phyloP scores from a whole-genome alignment of 140 eudicot genomes.

The Oenanthe javanica region DNA sequence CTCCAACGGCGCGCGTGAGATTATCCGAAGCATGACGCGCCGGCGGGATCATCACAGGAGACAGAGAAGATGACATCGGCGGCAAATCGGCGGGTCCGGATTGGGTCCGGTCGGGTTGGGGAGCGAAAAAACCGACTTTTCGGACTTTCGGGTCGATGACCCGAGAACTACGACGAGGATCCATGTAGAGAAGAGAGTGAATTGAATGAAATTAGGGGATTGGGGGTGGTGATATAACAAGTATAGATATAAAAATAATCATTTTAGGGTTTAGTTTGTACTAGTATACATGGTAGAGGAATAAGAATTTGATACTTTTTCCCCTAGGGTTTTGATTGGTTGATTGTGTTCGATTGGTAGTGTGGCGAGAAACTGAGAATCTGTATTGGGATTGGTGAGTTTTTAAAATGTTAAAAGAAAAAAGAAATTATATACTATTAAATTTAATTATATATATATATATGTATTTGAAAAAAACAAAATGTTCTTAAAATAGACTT shows the following conservation, averaged over 20 bases:
- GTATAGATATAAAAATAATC: not conserved
- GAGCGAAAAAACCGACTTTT: constrained; percentile 74
- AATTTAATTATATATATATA: no score
- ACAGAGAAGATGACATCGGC: constrained; percentile 28
- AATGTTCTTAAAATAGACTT: no score
- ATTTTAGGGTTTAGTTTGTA: not conserved
- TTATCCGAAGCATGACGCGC: constrained; percentile 49
- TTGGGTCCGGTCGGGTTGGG: constrained; percentile 53
- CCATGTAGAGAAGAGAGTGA: constrained; percentile 27
- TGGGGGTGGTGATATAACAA: not conserved
- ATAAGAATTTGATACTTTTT: not conserved
- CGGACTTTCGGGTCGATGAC: constrained; percentile 79
- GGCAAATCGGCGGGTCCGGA: constrained; percentile 39
- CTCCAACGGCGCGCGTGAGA: constrained; percentile 15
- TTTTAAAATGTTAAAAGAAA: no score
- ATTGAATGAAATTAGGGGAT: not conserved
- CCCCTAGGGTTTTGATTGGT: not conserved
- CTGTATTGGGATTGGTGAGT: not conserved
- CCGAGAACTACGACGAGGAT: constrained; percentile 66
- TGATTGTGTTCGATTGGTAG: not conserved
- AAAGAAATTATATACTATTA: no score
- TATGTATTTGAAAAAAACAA: no score
- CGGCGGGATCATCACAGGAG: constrained; percentile 88
- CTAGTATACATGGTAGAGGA: not conserved
- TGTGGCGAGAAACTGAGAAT: not conserved